These are phyloP conservation scores for Dispira simplex DNA, from an alignment of 192 early-diverging fungal genomes.

Conservation along the genomic window DNA sequence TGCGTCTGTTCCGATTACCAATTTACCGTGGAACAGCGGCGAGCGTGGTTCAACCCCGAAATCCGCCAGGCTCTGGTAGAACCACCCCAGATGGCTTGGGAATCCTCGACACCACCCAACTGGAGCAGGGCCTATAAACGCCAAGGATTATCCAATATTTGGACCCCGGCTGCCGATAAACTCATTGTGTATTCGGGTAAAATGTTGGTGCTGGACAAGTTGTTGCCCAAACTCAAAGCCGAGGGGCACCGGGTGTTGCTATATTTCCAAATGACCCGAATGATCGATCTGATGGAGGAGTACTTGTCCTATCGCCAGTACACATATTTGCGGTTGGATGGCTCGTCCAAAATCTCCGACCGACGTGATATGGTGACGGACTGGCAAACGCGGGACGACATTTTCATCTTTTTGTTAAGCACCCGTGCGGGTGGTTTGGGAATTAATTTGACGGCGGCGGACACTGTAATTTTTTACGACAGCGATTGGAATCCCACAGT, in stretches of 20 bases:
- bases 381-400: constrained; percentile 76
- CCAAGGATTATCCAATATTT: constrained; percentile 45
- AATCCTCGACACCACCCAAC: not conserved
- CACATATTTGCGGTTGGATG: constrained; percentile 78
- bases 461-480: constrained; percentile 79
- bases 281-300: constrained; percentile 80
- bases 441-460: constrained; percentile 81
- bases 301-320: constrained; percentile 75
- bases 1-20: constrained; percentile 41
- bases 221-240: constrained; percentile 52
- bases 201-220: constrained; percentile 48
- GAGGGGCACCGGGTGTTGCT: constrained; percentile 67
- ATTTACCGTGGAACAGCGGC: constrained; percentile 36
- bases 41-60: constrained; percentile 24
- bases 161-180: constrained; percentile 58
- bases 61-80: constrained; percentile 2
- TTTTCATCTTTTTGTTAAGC: constrained; percentile 74
- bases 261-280: constrained; percentile 83
- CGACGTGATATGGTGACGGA: constrained; percentile 85
- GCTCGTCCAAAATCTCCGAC: constrained; percentile 71
- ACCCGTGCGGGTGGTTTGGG: constrained; percentile 78
- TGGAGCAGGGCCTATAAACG: constrained; percentile 12
- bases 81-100: not conserved
- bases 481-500: constrained; percentile 86
- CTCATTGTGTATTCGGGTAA: constrained; percentile 71